Base-by-base conservation (phyloP, 257 asterid genomes). In the Solanum chiquidenum region DNA sequence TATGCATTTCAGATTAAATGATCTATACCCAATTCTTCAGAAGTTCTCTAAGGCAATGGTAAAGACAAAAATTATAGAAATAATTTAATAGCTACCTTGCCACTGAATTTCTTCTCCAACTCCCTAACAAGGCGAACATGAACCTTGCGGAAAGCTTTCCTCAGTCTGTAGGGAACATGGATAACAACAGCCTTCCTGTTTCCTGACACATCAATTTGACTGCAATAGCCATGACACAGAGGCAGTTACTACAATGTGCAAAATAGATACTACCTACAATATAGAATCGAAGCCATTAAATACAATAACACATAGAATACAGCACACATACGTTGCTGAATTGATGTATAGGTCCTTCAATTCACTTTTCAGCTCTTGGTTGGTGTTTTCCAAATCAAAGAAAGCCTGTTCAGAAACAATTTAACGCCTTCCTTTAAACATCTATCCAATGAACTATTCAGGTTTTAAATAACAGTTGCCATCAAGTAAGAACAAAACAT, bases 121-220 rank as follows among this genome's bases (percentile, higher is more conserved):
- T 89, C 89, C 34, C 89, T 73, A 33, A 89, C 88, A 85, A 89
- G 88, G 37, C 89, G 83, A 77, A 87, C 83, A 87, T 89, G 91
- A 87, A 83, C 88, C 89, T 89, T 89, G 87, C 91, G 87, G 89
- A 87, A 89, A 72, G 89, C 91, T 87, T 89, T 89, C 86, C 91
- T 89, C 84, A 89, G 82, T 35, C 91, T 84, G 35, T 89, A 89
- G 5, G 89, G 91, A 27, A 89, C 91, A 62, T 89, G 91, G 86
- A 89, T 87, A 58, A 89, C 89, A 74, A 89, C 89, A 44, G 89
- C 88, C 52, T 89, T 89, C 69, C 85, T 76, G 83, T 83, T 87
- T 62, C 91, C 91, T 16, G 91, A 58, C 58, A 89, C 89, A 83
- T 89, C 91, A 89, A 89, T 86, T 52, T 89, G 91, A 46, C 90